Evolutionary conservation across 129 eudicot species (phyloP), one percentile per base, ranked within the genome.

Genomic region (Sambucus nigra): DNA sequence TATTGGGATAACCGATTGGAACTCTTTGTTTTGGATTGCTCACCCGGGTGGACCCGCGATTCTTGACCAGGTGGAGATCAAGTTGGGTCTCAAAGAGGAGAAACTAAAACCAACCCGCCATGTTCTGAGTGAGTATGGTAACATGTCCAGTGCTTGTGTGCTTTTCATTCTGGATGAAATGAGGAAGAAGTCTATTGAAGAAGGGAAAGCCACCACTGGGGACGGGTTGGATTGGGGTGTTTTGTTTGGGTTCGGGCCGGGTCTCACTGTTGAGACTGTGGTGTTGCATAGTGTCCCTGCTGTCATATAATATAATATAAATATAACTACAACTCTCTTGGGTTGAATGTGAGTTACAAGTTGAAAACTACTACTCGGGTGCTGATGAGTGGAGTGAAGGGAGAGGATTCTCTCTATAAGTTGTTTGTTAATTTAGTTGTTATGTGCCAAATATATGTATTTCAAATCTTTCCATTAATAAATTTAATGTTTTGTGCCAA

Each of bases 61-160:
- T 5, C 40, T 79, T 35, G 81, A 79, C 53, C 86, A 79, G 55
- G 78, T 79, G 29, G 86, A 79, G 71, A 51, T 10, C 0, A 79
- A 73, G 25, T 68, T 79, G 4, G 72, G 72, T 0, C 72, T 79
- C 2, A 70, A 79, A 24, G 71, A 69, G 61, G 77, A 78, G 46
- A 78, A 78, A 47, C 66, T 78, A 55, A 47, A 65, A 38, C 73
- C 84, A 17, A 73, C 84, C 0, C 53, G 84, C 17, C 73, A 78
- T 29, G 84, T 78, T 26, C 23, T 78, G 51, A 70, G 84, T 1
- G 84, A 78, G 39, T 78, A 69, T 21, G 84, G 84, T 1, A 78
- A 78, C 64, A 78, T 78, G 86, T 79, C 86, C 1, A 79, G 86
- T 47, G 80, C 86, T 0, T 79, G 78, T 15, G 86, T 79, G 10